Conservation (phyloP, 495 filamentous ascomycete species). For the Cladorrhinum samala region DNA sequence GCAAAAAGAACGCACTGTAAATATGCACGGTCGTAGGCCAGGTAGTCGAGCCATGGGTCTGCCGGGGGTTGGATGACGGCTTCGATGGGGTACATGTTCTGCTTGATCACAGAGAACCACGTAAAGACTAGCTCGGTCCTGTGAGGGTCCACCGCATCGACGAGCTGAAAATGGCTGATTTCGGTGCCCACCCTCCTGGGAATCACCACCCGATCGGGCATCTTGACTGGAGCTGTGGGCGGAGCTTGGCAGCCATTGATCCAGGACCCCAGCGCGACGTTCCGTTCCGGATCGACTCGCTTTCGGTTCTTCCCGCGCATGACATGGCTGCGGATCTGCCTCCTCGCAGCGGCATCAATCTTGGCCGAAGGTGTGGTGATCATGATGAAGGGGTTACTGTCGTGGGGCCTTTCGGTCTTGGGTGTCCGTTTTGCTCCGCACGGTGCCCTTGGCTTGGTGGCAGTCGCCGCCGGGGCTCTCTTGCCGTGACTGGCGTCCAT, state of each 20-base stretch:
- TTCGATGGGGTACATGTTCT: slow-evolving; percentile 11
- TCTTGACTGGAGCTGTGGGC: not conserved
- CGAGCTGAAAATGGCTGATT: not conserved
- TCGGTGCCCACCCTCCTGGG: slow-evolving; percentile 6
- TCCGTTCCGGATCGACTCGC: not conserved
- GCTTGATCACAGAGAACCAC: slow-evolving; percentile 12
- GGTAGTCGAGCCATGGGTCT: slow-evolving; percentile 10
- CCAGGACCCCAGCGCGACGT: slow-evolving; percentile 3
- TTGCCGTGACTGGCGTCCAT: too few species aligned
- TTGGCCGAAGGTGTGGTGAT: slow-evolving; percentile 9
- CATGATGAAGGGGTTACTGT: slow-evolving; percentile 12
- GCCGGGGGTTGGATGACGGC: slow-evolving; percentile 6
- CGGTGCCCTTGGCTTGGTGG: not conserved
- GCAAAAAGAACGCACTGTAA: slow-evolving; percentile 11
- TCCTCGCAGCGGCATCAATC: slow-evolving; percentile 9
- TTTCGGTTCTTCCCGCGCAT: slow-evolving; percentile 24
- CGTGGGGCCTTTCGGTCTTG: not conserved
- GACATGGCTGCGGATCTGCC: slow-evolving; percentile 20
- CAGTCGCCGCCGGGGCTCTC: not conserved
- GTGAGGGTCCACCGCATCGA: not conserved
- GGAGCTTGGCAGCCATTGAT: slow-evolving; percentile 6
- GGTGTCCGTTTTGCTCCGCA: not conserved
- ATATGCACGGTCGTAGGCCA: slow-evolving; percentile 16
- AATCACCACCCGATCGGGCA: not conserved
- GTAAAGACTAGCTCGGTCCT: not conserved